Conservation (phyloP, 192 early-diverging fungal species). For the Mortierella hygrophila region DNA sequence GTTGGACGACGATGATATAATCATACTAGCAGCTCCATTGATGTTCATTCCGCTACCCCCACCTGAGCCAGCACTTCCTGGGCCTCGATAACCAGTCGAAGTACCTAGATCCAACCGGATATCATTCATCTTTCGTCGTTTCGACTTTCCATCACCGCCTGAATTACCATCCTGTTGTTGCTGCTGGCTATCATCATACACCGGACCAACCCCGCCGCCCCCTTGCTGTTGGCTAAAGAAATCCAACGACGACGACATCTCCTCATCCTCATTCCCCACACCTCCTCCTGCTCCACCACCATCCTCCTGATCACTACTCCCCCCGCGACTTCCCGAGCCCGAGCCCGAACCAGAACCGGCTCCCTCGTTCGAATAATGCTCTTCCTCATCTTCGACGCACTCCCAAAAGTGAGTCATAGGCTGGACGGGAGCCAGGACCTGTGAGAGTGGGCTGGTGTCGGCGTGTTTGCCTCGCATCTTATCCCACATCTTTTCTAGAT, state of each 20-base stretch:
- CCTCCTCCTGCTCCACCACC: too few relatives aligned
- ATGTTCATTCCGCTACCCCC: not conserved
- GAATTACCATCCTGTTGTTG: not conserved
- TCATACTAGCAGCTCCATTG: not conserved
- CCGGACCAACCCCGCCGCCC: not conserved
- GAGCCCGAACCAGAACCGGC: not conserved
- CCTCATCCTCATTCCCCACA: not conserved
- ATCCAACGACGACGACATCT: not conserved
- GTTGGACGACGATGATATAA: not conserved
- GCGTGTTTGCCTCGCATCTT: conserved; percentile 64
- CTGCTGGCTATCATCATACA: not conserved
- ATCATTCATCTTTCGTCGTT: not conserved
- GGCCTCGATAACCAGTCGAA: not conserved
- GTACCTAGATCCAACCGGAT: not conserved
- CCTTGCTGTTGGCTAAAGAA: not conserved
- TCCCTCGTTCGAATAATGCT: conserved; percentile 9
- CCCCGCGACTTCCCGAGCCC: not conserved
- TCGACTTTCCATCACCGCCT: not conserved
- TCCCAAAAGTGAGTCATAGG: conserved; percentile 39
- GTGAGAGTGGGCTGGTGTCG: conserved; percentile 50
- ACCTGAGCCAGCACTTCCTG: not conserved
- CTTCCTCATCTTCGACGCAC: conserved; percentile 58
- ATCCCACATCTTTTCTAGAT: conserved; percentile 76
- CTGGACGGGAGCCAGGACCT: conserved; percentile 57
- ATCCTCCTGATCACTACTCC: not conserved